These are phyloP conservation scores for Brassica nigra DNA, from an alignment of 345 rosid species.

Conservation along the genomic window DNA sequence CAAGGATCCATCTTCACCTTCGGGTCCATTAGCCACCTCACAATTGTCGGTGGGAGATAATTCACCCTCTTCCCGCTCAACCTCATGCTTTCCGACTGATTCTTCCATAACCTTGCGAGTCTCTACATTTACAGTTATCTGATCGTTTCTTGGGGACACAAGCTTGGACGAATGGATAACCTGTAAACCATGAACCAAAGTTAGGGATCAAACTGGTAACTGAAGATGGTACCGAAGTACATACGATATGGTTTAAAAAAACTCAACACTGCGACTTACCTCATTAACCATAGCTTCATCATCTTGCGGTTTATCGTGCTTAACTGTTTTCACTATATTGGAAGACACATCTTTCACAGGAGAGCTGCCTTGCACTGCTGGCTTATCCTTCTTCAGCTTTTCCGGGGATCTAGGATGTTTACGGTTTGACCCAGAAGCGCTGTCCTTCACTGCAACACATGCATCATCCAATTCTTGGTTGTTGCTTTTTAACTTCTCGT, in stretches of 20 bases:
- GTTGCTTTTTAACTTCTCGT: slow-evolving; percentile 57
- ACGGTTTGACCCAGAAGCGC: slow-evolving; percentile 42
- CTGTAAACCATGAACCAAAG: slow-evolving; percentile 46
- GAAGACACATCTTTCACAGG: slow-evolving; percentile 45
- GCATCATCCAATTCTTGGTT: slow-evolving; percentile 48
- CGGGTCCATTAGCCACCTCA: slow-evolving; percentile 74
- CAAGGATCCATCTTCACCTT: slow-evolving; percentile 67
- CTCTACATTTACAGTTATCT: slow-evolving; percentile 45
- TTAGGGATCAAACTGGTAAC: not conserved
- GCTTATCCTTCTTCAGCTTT: slow-evolving; percentile 54
- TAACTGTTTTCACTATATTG: slow-evolving; percentile 21
- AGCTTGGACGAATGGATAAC: slow-evolving; percentile 50
- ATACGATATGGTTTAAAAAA: slow-evolving; percentile 6
- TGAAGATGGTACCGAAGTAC: not conserved
- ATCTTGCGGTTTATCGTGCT: slow-evolving; percentile 44
- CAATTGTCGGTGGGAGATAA: slow-evolving; percentile 82
- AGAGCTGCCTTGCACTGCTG: slow-evolving; percentile 63
- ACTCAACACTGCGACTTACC: slow-evolving; percentile 34
- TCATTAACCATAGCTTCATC: slow-evolving; percentile 55
- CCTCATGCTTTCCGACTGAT: slow-evolving; percentile 53
- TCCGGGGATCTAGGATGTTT: slow-evolving; percentile 56
- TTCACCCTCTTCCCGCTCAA: slow-evolving; percentile 94
- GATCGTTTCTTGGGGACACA: slow-evolving; percentile 51
- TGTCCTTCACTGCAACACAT: slow-evolving; percentile 54
- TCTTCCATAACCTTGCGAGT: slow-evolving; percentile 50